Conservation (phyloP, 2,329 filamentous ascomycete species). For the Hysterium pulicare region DNA sequence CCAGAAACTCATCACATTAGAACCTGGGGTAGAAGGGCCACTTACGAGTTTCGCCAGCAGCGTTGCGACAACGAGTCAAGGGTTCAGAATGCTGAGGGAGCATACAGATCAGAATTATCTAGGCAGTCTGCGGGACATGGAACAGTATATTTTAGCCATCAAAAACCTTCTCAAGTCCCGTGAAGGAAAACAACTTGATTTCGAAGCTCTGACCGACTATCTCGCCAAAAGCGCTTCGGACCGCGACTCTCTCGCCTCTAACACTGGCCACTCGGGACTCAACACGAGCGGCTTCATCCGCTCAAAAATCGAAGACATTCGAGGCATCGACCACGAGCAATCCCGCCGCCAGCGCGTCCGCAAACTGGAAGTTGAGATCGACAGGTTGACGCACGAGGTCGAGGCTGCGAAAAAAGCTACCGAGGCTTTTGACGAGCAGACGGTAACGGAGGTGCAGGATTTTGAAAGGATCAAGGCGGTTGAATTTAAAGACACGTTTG, state of each 20-base stretch:
- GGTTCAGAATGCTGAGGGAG: slow-evolving; percentile 78
- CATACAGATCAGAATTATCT: slow-evolving; percentile 95
- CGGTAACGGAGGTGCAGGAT: slow-evolving; percentile 85
- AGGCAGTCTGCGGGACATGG: slow-evolving; percentile 89
- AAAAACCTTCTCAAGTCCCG: slow-evolving; percentile 87
- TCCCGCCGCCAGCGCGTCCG: slow-evolving; percentile 80
- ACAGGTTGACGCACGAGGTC: slow-evolving; percentile 81
- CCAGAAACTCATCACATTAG: slow-evolving; percentile 84
- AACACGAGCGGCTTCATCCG: slow-evolving; percentile 84
- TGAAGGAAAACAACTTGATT: slow-evolving; percentile 97
- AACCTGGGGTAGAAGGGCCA: slow-evolving; percentile 78
- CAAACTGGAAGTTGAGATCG: slow-evolving; percentile 88
- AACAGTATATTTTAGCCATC: slow-evolving; percentile 83
- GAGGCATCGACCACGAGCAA: slow-evolving; percentile 94
- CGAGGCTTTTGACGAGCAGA: slow-evolving; percentile 94
- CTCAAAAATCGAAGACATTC: slow-evolving; percentile 92
- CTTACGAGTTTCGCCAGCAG: slow-evolving; percentile 83
- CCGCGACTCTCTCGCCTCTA: slow-evolving; percentile 72
- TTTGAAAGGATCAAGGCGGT: slow-evolving; percentile 95
- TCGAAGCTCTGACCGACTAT: slow-evolving; percentile 93
- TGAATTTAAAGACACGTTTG: slow-evolving; percentile 86
- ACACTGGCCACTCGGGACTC: slow-evolving; percentile 59
- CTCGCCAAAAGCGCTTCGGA: slow-evolving; percentile 86
- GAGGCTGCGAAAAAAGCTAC: slow-evolving; percentile 82
- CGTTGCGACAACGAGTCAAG: slow-evolving; percentile 76